Percentiles rank a stretch among this genome's conserved stretches.
These are phyloP conservation scores for Pinguiococcus pyrenoidosus DNA, from an alignment of 108 stramenopile genomes.

Conservation along the genomic window DNA sequence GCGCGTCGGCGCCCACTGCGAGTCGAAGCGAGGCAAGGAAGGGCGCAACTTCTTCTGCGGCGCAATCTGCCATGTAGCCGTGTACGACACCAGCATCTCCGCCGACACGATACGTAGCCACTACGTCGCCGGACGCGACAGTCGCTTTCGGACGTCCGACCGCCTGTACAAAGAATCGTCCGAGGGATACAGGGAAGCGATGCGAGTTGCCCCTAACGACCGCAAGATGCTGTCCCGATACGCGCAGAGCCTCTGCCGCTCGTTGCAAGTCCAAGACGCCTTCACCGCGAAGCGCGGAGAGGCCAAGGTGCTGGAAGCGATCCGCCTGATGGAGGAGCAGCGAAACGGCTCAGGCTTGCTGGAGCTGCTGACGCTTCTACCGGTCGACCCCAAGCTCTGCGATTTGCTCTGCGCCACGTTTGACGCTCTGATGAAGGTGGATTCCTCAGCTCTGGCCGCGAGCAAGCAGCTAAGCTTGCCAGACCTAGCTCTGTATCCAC, in stretches of 20 bases:
- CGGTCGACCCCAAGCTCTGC: not conserved
- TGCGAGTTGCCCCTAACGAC: constrained; percentile 13
- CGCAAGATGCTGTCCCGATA: constrained; percentile 10
- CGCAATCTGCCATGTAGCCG: constrained; percentile 32
- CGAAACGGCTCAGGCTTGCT: constrained; percentile 13
- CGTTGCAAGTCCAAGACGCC: constrained; percentile 7
- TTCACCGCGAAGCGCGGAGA: constrained; percentile 1
- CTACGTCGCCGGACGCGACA: constrained; percentile 2
- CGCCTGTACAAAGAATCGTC: constrained; percentile 26
- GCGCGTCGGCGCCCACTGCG: constrained; percentile 30
- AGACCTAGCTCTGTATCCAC: no score
- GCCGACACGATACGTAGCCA: constrained; percentile 21
- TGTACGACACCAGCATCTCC: constrained; percentile 12
- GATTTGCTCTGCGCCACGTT: not conserved
- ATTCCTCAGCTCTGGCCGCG: no score
- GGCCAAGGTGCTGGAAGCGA: constrained; percentile 7
- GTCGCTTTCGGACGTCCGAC: constrained; percentile 17
- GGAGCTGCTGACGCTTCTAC: constrained; percentile 4
- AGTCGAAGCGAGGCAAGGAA: constrained; percentile 12
- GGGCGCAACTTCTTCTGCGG: constrained; percentile 33
- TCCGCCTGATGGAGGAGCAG: constrained; percentile 5
- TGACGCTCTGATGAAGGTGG: not conserved
- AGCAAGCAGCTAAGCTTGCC: no score
- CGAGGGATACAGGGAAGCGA: constrained; percentile 9
- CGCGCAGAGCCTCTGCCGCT: constrained; percentile 16